Percentiles rank a stretch among this genome's conserved stretches.
Evolutionary conservation across 139 green algal species (phyloP).

Genomic region (Chlorella ohadii): DNA sequence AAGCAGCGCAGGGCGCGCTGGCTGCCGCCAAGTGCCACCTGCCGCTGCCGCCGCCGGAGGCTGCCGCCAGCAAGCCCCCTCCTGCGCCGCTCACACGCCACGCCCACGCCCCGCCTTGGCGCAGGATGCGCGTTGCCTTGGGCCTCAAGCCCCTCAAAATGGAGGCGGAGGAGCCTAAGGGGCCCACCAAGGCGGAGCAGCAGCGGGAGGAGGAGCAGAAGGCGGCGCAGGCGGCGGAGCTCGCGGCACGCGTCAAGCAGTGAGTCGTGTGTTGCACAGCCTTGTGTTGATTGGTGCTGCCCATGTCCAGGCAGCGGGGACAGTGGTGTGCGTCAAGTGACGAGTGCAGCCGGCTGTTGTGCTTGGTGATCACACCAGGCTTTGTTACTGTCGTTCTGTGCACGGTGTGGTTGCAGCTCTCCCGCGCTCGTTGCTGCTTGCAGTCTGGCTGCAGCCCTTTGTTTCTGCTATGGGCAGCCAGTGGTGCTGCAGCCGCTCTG

Average conservation of each 20-base stretch:
- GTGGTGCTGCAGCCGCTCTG: no score
- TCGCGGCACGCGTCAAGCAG: conserved; percentile 40
- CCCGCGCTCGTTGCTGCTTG: no score
- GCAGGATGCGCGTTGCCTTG: conserved; percentile 75
- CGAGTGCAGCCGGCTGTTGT: no score
- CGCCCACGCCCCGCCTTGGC: neutral
- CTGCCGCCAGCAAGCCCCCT: neutral
- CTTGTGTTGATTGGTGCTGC: neutral
- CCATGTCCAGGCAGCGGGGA: no score
- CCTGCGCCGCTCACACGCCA: neutral
- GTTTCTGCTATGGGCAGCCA: no score
- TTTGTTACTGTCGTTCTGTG: no score
- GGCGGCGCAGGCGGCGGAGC: conserved; percentile 12
- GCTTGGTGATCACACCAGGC: no score
- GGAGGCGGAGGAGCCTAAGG: conserved; percentile 21
- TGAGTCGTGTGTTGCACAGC: neutral
- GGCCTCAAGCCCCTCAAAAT: conserved; percentile 74
- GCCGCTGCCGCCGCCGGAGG: neutral
- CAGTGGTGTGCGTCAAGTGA: no score
- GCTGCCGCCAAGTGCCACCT: neutral
- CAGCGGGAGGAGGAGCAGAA: conserved; percentile 43
- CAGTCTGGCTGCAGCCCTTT: no score
- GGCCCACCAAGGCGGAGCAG: conserved; percentile 39
- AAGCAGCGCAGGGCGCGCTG: neutral
- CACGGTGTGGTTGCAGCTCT: no score